phyloP scores from a whole-genome alignment of 2,329 filamentous ascomycete species.

The Fusarium papillatum region DNA sequence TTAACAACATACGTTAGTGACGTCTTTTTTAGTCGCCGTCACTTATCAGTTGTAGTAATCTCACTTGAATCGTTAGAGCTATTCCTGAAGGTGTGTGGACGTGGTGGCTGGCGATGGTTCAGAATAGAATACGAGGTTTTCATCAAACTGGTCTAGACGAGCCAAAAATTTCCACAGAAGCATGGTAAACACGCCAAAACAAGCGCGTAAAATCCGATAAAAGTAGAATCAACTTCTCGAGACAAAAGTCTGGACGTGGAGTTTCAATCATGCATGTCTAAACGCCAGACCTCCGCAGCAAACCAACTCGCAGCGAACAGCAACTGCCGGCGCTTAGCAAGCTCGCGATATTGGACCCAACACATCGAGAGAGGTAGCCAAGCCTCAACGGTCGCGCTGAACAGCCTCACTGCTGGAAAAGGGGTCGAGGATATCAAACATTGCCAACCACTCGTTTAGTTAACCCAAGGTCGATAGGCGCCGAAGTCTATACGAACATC shows the following conservation, averaged over 20 bases:
- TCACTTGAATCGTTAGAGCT: neutral
- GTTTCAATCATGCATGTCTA: neutral
- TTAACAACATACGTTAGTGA: neutral
- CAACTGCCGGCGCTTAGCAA: neutral
- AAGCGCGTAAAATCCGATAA: neutral
- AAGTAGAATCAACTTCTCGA: neutral
- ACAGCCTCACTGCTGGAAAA: neutral
- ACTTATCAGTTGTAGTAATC: neutral
- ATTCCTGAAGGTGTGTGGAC: neutral
- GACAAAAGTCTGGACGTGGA: neutral
- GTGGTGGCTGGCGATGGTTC: neutral
- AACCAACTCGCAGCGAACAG: neutral
- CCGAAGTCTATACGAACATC: neutral
- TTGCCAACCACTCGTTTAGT: neutral
- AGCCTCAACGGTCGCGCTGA: neutral
- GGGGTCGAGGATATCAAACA: neutral
- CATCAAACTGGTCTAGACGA: neutral
- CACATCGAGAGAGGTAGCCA: neutral
- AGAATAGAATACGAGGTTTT: conserved; percentile 1
- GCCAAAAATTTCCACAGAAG: neutral
- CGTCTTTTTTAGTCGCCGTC: neutral
- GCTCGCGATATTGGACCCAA: neutral
- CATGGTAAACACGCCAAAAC: neutral
- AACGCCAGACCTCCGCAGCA: neutral
- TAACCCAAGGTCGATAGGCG: neutral